A percentile compares a stretch with the other conserved stretches of the same genome.
These are phyloP conservation scores for Volvariella volvacea DNA, from an alignment of 1,284 basidiomycete genomes.

Conservation along the genomic window DNA sequence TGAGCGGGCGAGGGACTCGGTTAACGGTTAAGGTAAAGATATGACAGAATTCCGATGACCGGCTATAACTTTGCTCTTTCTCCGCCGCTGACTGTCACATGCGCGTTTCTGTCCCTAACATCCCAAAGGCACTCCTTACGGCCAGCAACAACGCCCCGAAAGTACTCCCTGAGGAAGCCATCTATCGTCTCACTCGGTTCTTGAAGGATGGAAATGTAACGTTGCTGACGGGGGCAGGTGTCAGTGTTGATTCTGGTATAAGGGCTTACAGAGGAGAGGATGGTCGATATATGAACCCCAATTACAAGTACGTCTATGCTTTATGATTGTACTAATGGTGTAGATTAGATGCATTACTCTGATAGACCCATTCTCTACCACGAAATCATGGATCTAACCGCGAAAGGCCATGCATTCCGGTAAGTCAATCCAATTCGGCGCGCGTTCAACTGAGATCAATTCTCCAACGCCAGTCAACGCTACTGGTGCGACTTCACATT, in stretches of 20 bases:
- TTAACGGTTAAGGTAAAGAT: too few relatives aligned
- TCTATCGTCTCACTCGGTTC: slow-evolving; percentile 62
- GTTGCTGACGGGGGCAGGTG: slow-evolving; percentile 84
- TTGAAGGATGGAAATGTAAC: slow-evolving; percentile 62
- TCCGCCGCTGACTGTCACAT: slow-evolving; percentile 38
- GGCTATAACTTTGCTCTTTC: slow-evolving; percentile 3
- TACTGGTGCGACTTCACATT: slow-evolving; percentile 56
- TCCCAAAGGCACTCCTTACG: slow-evolving; percentile 54
- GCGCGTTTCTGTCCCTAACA: slow-evolving; percentile 77
- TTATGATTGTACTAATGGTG: background rate
- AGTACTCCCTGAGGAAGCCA: slow-evolving; percentile 48
- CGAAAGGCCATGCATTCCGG: slow-evolving; percentile 65
- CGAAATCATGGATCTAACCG: slow-evolving; percentile 68
- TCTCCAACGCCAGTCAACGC: slow-evolving; percentile 45
- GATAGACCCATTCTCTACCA: slow-evolving; percentile 69
- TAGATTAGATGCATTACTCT: slow-evolving; percentile 1
- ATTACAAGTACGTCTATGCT: slow-evolving; percentile 66
- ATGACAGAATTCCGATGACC: background rate
- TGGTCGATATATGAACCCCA: slow-evolving; percentile 85
- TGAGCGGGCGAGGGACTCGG: background rate
- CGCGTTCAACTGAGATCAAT: background rate
- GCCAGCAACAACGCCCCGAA: slow-evolving; percentile 22
- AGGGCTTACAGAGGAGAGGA: slow-evolving; percentile 81
- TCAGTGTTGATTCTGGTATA: slow-evolving; percentile 90
- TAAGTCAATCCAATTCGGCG: slow-evolving; percentile 17